A percentile compares a stretch with the other conserved stretches of the same genome.
Conservation (phyloP, 139 green algal species). For the Penium margaritaceum region DNA sequence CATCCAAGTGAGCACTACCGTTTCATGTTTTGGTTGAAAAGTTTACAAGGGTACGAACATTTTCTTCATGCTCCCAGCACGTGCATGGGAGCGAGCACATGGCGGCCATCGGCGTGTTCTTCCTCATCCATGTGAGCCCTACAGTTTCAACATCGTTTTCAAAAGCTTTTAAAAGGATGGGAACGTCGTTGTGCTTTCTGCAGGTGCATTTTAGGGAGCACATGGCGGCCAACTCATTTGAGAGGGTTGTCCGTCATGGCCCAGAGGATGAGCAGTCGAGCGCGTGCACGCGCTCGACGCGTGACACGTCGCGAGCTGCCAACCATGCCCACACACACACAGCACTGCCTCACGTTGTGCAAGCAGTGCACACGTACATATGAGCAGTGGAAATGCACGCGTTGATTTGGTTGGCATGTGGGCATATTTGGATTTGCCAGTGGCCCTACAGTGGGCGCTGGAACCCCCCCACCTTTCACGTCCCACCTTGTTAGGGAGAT, state of each 20-base stretch:
- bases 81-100: constrained; percentile 45
- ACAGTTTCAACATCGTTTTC: not conserved
- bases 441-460: too few relatives aligned
- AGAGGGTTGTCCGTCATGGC: not conserved
- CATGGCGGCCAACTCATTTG: not conserved
- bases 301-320: not conserved
- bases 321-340: too few relatives aligned
- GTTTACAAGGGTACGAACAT: not conserved
- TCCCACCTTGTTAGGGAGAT: too few relatives aligned
- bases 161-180: not conserved
- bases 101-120: constrained; percentile 4
- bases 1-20: constrained; percentile 51
- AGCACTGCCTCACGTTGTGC: too few relatives aligned
- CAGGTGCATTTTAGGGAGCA: not conserved
- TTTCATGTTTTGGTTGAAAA: not conserved
- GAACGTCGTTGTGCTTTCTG: not conserved
- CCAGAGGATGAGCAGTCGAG: not conserved
- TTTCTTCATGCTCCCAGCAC: too few relatives aligned
- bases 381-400: too few relatives aligned
- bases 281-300: not conserved
- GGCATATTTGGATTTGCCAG: too few relatives aligned
- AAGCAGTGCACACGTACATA: too few relatives aligned
- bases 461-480: too few relatives aligned
- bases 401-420: too few relatives aligned
- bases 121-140: not conserved